Conservation (phyloP, 2,329 filamentous ascomycete genomes). For the Fusarium sp. region DNA sequence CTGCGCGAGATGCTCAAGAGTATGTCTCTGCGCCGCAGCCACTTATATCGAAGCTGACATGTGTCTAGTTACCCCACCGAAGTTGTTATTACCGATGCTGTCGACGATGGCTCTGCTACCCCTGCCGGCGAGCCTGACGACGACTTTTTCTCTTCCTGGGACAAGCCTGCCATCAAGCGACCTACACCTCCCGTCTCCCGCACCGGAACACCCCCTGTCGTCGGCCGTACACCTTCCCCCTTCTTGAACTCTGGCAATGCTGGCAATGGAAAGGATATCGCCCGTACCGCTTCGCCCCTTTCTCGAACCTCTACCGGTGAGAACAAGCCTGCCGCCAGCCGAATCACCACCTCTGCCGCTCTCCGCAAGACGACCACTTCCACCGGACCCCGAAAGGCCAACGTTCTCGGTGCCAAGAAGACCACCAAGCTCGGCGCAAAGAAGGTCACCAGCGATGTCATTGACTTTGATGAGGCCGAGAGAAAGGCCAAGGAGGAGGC, state of each 20-base stretch:
- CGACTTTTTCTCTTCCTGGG: slow-evolving; percentile 99
- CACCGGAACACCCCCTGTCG: slow-evolving; percentile 83
- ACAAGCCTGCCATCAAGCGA: slow-evolving; percentile 96
- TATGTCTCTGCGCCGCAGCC: slow-evolving; percentile 59
- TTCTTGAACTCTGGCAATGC: slow-evolving; percentile 84
- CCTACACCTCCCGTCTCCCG: slow-evolving; percentile 93
- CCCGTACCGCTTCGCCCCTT: slow-evolving; percentile 87
- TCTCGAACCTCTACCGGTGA: slow-evolving; percentile 67
- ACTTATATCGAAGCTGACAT: slow-evolving; percentile 40
- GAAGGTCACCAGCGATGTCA: slow-evolving; percentile 82
- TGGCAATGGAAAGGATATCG: slow-evolving; percentile 75
- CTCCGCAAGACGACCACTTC: slow-evolving; percentile 78
- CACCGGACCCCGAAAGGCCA: slow-evolving; percentile 79
- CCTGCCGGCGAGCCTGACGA: slow-evolving; percentile 88
- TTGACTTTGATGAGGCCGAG: slow-evolving; percentile 98
- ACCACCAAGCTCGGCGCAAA: slow-evolving; percentile 87
- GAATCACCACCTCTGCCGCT: slow-evolving; percentile 81
- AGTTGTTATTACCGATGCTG: slow-evolving; percentile 83
- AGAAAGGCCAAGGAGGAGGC: slow-evolving; percentile 97
- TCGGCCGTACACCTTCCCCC: slow-evolving; percentile 86
- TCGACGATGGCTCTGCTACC: slow-evolving; percentile 75
- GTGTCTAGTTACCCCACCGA: slow-evolving; percentile 78
- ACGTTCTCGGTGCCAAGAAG: slow-evolving; percentile 88
- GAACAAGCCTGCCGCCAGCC: slow-evolving; percentile 71
- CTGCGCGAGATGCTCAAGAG: slow-evolving; percentile 85